Evolutionary conservation across 192 early-diverging fungal genomes (phyloP).

Genomic region (Umbelopsis sp.): DNA sequence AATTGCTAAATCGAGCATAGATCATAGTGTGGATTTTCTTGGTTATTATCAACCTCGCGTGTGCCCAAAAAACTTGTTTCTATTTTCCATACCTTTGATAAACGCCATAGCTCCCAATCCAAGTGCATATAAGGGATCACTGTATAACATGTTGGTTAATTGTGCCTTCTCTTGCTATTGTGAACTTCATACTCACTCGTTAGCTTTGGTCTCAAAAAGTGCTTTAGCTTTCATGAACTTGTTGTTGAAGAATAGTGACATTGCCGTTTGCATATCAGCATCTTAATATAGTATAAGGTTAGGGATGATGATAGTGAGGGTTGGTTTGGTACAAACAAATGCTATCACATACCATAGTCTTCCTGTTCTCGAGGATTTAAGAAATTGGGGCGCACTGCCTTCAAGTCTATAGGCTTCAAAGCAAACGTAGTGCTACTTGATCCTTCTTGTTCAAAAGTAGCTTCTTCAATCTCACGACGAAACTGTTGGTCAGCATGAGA

Average conservation of each 20-base stretch:
- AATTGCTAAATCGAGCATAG: slow-evolving; percentile 23
- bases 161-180: not conserved
- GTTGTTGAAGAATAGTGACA: slow-evolving; percentile 59
- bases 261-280: slow-evolving; percentile 31
- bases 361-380: slow-evolving; percentile 39
- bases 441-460: not conserved
- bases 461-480: slow-evolving; percentile 18
- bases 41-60: too few species aligned
- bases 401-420: slow-evolving; percentile 20
- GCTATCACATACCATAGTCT: slow-evolving; percentile 28
- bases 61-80: not conserved
- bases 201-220: slow-evolving; percentile 48
- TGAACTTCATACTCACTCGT: slow-evolving; percentile 33
- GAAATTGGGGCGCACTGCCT: slow-evolving; percentile 32
- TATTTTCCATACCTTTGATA: slow-evolving; percentile 52
- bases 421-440: slow-evolving; percentile 21
- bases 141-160: not conserved
- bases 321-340: not conserved
- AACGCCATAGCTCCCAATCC: slow-evolving; percentile 56
- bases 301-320: not conserved
- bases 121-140: slow-evolving; percentile 56
- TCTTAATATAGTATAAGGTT: slow-evolving; percentile 20
- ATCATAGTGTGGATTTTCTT: not conserved
- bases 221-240: slow-evolving; percentile 51
- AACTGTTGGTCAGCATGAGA: slow-evolving; percentile 16